Evolutionary conservation across 345 rosid genomes (phyloP), one percentile per base, ranked within the genome.

Genomic region (Lepidium sativum): DNA sequence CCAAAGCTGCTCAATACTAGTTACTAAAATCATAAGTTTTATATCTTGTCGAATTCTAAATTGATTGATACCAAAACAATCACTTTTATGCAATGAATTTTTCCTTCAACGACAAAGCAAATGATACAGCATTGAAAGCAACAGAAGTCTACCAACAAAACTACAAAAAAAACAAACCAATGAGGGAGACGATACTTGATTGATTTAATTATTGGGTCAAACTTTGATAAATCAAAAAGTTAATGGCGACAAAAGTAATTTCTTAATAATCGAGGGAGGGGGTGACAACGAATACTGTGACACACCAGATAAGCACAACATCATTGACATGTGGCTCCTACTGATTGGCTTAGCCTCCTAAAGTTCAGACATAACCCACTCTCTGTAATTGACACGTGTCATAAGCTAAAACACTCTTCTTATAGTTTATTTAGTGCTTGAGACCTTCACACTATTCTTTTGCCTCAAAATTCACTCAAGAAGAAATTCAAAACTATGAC

Each of bases 241-340:
- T 27, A 32, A 48, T 39, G 9, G 61, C 55, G 48, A 56, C 65
- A 55, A 65, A 65, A 15, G 43, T 18, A 63, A 54, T 29, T 54
- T 47, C 17, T 45, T 54, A 54, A 45, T 47, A 63, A 51, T 72
- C 6, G 42, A 58, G 34, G 48, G 55, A 35, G 13, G 54, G 37
- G 47, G 42, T 27, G 7, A 53, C 42, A 54, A 8, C 11, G 38
- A 41, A 31, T 53, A 53, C 16, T 27, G 50, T 52, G 47, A 12
- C 33, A 20, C 52, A 63, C 77, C 80, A 81, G 71, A 68, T 42
- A 78, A 77, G 75, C 81, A 74, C 77, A 80, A 80, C 72, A 76
- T 56, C 11, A 13, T 29, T 63, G 12, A 52, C 64, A 72, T 53
- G 57, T 60, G 80, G 79, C 71, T 50, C 72, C 68, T 58, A 59